Base-by-base conservation (phyloP, 1,284 basidiomycete genomes). In the Kalmanozyma brasiliensis region DNA sequence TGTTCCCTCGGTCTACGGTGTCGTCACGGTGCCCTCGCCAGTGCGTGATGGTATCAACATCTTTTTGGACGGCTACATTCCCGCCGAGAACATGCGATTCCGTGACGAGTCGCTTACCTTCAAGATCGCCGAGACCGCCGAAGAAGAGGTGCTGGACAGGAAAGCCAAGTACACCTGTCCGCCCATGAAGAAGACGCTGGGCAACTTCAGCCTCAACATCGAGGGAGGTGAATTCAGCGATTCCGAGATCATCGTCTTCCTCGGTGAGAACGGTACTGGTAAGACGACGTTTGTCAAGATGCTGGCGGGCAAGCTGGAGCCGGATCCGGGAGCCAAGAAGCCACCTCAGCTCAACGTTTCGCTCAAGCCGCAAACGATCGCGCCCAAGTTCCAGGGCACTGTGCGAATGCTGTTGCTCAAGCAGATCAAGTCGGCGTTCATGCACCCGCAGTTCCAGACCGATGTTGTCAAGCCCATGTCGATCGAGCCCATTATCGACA, bases 241-340 rank as follows among this genome's bases (percentile, higher is more conserved):
- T 38, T 76, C 79, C 20, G 80, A 82, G 61, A 82, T 82, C 55
- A 72, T 82, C 34, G 80, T 82, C 43, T 81, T 82, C 72, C 62
- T 82, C 37, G 80, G 80, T 44, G 80, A 82, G 55, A 82, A 82
- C 53, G 80, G 80, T 49, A 82, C 80, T 20, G 80, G 80, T 24
- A 82, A 82, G 71, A 82, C 80, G 30, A 82, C 80, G 11, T 82
- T 82, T 36, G 80, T 82, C 58, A 80, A 82, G 67, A 82, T 82
- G 80, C 65, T 82, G 14, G 80, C 80, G 0, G 80, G 80, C 60
- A 81, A 81, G 64, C 62, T 82, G 26, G 75, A 77, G 44, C 79
- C 80, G 3, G 80, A 82, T 55, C 52, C 61, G 13, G 77, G 77
- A 22, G 62, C 60, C 26, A 70, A 75, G 49, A 76, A 75, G 70